Conservation (phyloP, 2,329 filamentous ascomycete species). For the Talaromyces atroroseus region DNA sequence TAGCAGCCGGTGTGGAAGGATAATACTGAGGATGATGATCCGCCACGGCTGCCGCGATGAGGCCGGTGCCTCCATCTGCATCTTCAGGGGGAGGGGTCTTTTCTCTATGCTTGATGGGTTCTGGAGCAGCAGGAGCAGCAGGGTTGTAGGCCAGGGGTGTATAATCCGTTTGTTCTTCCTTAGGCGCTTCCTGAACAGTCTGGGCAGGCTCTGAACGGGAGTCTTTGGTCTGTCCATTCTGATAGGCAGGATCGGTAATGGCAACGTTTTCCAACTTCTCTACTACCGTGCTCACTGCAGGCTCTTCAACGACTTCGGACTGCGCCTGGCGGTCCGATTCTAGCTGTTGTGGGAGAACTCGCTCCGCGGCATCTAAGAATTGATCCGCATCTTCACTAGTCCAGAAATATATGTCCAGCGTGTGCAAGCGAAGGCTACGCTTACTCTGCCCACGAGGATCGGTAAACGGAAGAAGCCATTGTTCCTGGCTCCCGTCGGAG, state of each 20-base stretch:
- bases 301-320: slow-evolving; percentile 29
- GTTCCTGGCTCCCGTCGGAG: slow-evolving; percentile 27
- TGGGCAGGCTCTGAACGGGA: slow-evolving; percentile 28
- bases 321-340: slow-evolving; percentile 43
- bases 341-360: slow-evolving; percentile 37
- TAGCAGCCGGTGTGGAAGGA: slow-evolving; percentile 22
- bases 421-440: slow-evolving; percentile 51
- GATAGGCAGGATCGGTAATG: slow-evolving; percentile 48
- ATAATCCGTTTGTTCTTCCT: slow-evolving; percentile 31
- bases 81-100: slow-evolving; percentile 61
- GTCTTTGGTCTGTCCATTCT: slow-evolving; percentile 39
- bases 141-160: slow-evolving; percentile 60
- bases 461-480: slow-evolving; percentile 54
- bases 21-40: slow-evolving; percentile 31
- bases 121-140: slow-evolving; percentile 59
- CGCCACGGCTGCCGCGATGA: slow-evolving; percentile 36
- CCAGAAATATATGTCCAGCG: slow-evolving; percentile 61
- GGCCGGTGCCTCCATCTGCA: slow-evolving; percentile 44
- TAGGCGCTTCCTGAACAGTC: slow-evolving; percentile 12
- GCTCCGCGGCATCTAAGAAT: slow-evolving; percentile 45
- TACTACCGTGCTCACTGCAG: slow-evolving; percentile 54
- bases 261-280: slow-evolving; percentile 59
- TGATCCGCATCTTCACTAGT: slow-evolving; percentile 52
- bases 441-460: slow-evolving; percentile 50
- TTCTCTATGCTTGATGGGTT: slow-evolving; percentile 60